Conservation (phyloP, 192 early-diverging fungal species). For the Coemansia sp. region DNA sequence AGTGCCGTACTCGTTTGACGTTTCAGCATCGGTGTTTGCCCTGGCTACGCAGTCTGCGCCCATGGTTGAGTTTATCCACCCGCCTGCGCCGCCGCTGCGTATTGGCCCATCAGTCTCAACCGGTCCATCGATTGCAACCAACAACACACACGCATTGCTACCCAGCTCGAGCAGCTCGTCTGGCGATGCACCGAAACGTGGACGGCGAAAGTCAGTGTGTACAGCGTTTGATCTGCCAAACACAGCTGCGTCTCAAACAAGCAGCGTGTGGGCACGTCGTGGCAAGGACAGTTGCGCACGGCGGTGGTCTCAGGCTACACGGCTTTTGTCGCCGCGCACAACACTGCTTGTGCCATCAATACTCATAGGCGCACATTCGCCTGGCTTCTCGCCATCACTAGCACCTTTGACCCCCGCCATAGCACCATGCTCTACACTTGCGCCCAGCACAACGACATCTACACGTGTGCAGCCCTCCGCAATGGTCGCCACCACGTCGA, state of each 20-base stretch:
- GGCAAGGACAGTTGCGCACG: constrained; percentile 5
- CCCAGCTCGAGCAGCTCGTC: neutral
- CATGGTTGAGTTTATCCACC: constrained; percentile 35
- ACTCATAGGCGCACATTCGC: constrained; percentile 12
- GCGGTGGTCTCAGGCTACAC: constrained; percentile 23
- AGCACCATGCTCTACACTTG: neutral
- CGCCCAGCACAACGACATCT: constrained; percentile 4
- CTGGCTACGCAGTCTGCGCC: constrained; percentile 45
- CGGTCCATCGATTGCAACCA: neutral
- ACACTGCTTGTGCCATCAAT: constrained; percentile 45
- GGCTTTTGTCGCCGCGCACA: constrained; percentile 31
- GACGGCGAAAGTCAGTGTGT: constrained; percentile 4
- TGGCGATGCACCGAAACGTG: neutral
- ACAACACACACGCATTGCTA: neutral
- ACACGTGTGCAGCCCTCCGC: neutral
- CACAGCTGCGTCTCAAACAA: neutral
- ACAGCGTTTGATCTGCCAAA: neutral
- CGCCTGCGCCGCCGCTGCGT: constrained; percentile 38
- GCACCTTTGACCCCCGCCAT: constrained; percentile 19
- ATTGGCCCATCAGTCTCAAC: constrained; percentile 26
- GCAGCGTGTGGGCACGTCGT: constrained; percentile 7
- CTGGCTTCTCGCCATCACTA: constrained; percentile 7
- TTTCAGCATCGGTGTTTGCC: constrained; percentile 3
- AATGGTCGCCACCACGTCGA: constrained; percentile 31
- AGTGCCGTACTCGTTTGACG: neutral